These are phyloP conservation scores for Cercospora sojina DNA, from an alignment of 2,329 filamentous ascomycete species.

Conservation along the genomic window DNA sequence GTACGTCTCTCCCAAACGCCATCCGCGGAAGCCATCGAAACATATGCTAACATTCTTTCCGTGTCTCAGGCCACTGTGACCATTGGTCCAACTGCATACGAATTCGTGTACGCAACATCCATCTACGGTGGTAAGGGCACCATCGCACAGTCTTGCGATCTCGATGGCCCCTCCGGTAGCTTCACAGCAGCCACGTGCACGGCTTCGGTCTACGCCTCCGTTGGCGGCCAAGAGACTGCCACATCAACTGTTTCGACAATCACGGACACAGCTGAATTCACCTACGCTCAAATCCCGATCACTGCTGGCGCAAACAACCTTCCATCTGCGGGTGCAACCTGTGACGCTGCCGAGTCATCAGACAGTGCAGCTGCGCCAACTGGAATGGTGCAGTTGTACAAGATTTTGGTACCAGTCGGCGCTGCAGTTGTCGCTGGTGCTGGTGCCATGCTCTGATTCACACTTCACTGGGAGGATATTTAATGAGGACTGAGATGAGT, in stretches of 20 bases:
- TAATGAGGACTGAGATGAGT: background rate
- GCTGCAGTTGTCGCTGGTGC: slow-evolving; percentile 16
- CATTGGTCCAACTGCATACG: slow-evolving; percentile 11
- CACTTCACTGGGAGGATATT: background rate
- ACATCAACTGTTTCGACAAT: slow-evolving; percentile 6
- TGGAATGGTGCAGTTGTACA: slow-evolving; percentile 11
- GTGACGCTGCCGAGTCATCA: background rate
- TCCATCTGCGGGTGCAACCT: slow-evolving; percentile 5
- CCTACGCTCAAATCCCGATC: slow-evolving; percentile 10
- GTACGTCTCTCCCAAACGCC: background rate
- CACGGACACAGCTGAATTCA: slow-evolving; percentile 11
- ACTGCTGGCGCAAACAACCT: slow-evolving; percentile 3
- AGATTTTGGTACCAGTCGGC: slow-evolving; percentile 14
- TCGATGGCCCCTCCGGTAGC: slow-evolving; percentile 8
- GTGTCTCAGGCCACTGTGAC: slow-evolving; percentile 7
- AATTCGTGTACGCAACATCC: slow-evolving; percentile 12
- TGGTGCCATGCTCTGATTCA: slow-evolving; percentile 8
- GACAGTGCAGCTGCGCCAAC: slow-evolving; percentile 8
- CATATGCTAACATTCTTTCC: background rate
- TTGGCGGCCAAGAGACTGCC: slow-evolving; percentile 1
- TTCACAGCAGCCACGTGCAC: slow-evolving; percentile 10
- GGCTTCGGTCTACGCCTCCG: slow-evolving; percentile 2
- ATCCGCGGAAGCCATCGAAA: background rate
- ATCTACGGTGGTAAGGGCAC: slow-evolving; percentile 1
- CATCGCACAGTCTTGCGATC: slow-evolving; percentile 11